These are phyloP conservation scores for Acarospora socialis DNA, from an alignment of 2,329 filamentous ascomycete species.

Conservation along the genomic window DNA sequence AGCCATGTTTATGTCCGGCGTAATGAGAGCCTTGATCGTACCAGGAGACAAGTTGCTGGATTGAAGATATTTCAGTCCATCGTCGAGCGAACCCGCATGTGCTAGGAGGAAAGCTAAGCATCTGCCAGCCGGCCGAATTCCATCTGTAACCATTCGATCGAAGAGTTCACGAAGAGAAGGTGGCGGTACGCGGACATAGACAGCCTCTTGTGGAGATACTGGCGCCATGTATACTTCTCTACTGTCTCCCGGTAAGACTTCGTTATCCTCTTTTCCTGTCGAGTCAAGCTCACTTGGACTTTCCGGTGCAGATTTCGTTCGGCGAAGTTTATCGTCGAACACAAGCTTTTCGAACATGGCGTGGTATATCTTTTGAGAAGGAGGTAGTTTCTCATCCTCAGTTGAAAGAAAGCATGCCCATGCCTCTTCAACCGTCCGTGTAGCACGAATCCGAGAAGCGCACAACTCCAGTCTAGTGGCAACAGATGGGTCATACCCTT, in stretches of 20 bases:
- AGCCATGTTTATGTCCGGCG: constrained; percentile 8
- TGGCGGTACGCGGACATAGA: constrained; percentile 40
- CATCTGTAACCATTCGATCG: constrained; percentile 32
- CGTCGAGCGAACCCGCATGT: constrained; percentile 24
- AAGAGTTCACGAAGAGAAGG: constrained; percentile 40
- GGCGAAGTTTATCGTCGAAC: constrained; percentile 6
- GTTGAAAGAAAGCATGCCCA: constrained; percentile 50
- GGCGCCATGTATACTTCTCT: constrained; percentile 41
- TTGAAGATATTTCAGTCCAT: constrained; percentile 30
- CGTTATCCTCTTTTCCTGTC: constrained; percentile 8
- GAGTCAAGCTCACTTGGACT: neutral
- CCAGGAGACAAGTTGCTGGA: constrained; percentile 22
- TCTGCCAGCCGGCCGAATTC: constrained; percentile 28
- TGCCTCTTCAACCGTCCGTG: constrained; percentile 46
- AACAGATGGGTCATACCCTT: no score
- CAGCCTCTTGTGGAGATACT: constrained; percentile 40
- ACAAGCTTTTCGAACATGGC: constrained; percentile 44
- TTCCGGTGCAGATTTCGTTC: no score
- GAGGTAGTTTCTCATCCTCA: constrained; percentile 28
- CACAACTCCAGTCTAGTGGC: no score
- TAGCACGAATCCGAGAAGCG: constrained; percentile 44
- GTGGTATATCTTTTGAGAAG: constrained; percentile 32
- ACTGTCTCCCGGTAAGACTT: constrained; percentile 39
- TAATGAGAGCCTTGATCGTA: constrained; percentile 19
- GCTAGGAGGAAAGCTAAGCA: constrained; percentile 38